Evolutionary conservation across 1,284 basidiomycete genomes (phyloP).

Genomic region (Sutorius eximius): DNA sequence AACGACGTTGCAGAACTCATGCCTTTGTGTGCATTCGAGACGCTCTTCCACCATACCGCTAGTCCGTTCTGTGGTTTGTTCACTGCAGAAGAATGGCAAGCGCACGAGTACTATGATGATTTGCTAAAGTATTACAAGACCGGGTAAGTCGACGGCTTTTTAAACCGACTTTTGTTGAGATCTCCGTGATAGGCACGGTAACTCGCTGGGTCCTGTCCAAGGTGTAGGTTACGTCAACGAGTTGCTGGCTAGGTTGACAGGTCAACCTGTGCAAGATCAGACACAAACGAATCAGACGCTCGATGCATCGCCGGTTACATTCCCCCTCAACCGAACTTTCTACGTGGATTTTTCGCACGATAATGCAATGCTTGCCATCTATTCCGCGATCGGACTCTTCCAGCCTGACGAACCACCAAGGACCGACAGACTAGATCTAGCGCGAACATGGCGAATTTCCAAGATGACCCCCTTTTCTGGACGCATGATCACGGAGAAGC

Average conservation of each 20-base stretch:
- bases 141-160: constrained; percentile 44
- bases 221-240: constrained; percentile 87
- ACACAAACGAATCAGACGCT: constrained; percentile 84
- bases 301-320: constrained; percentile 61
- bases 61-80: constrained; percentile 79
- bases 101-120: constrained; percentile 71
- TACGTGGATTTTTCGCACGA: constrained; percentile 85
- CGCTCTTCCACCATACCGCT: constrained; percentile 50
- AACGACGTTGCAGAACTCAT: constrained; percentile 64
- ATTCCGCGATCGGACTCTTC: constrained; percentile 72
- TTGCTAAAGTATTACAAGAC: constrained; percentile 76
- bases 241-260: constrained; percentile 75
- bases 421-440: constrained; percentile 41
- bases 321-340: constrained; percentile 66
- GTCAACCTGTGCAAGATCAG: constrained; percentile 57
- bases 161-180: neutral
- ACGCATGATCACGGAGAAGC: constrained; percentile 62
- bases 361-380: constrained; percentile 78
- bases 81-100: constrained; percentile 53
- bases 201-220: constrained; percentile 66
- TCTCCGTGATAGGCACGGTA: constrained; percentile 53
- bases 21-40: constrained; percentile 79
- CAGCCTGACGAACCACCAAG: constrained; percentile 43
- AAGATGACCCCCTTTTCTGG: constrained; percentile 65
- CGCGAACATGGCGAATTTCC: constrained; percentile 58